Conservation (phyloP, 202 grass and related monocot genomes). For the Bolboschoenoplectus hybrid region DNA sequence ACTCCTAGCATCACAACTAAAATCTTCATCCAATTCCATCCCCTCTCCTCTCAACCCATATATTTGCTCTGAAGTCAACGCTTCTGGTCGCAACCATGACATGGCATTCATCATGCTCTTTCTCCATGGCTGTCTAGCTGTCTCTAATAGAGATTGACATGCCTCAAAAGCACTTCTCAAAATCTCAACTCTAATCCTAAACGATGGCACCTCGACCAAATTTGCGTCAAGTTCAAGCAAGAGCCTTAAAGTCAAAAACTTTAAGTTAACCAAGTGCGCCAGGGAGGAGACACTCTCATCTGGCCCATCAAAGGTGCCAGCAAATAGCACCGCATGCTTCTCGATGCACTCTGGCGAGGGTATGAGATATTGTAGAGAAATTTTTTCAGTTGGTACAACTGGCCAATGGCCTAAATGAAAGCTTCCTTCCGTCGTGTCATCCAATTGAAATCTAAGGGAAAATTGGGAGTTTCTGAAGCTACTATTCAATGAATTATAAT, state of each 20-base stretch:
- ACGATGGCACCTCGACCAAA: slow-evolving; percentile 25
- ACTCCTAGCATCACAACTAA: slow-evolving; percentile 37
- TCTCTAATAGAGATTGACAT: slow-evolving; percentile 73
- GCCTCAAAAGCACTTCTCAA: slow-evolving; percentile 59
- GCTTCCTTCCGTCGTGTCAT: slow-evolving; percentile 57
- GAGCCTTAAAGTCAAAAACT: slow-evolving; percentile 56
- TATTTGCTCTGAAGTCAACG: slow-evolving; percentile 57
- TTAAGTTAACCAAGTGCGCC: slow-evolving; percentile 68
- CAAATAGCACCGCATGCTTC: slow-evolving; percentile 41
- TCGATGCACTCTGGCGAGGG: neutral
- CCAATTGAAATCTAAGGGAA: slow-evolving; percentile 61
- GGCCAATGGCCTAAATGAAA: slow-evolving; percentile 82
- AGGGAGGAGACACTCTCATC: slow-evolving; percentile 76
- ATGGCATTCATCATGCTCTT: slow-evolving; percentile 94
- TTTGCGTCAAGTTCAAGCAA: slow-evolving; percentile 39
- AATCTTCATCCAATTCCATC: slow-evolving; percentile 38
- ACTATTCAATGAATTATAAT: slow-evolving; percentile 40
- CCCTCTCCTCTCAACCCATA: slow-evolving; percentile 51
- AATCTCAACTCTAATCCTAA: slow-evolving; percentile 73
- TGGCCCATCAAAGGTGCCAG: slow-evolving; percentile 70
- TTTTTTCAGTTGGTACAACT: slow-evolving; percentile 50
- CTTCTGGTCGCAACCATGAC: slow-evolving; percentile 82
- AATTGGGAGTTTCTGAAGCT: slow-evolving; percentile 40
- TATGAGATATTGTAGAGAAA: slow-evolving; percentile 60
- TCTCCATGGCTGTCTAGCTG: slow-evolving; percentile 73